phyloP scores from a whole-genome alignment of 2,329 filamentous ascomycete genomes.

The Microsporum canis region DNA sequence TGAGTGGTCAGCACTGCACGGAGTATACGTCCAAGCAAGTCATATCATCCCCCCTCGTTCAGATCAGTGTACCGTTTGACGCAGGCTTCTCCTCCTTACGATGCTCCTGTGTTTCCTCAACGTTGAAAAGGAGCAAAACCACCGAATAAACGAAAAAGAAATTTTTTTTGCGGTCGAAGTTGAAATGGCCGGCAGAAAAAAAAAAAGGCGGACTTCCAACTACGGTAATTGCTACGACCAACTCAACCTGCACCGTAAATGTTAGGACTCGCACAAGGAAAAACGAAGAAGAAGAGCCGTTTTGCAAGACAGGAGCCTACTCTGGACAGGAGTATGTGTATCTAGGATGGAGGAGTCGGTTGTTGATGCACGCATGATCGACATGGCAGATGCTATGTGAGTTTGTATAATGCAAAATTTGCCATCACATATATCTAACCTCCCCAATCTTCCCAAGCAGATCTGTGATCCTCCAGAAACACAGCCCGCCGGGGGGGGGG shows the following conservation, averaged over 20 bases:
- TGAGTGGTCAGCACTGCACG: background rate
- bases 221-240: background rate
- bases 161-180: background rate
- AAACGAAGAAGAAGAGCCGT: background rate
- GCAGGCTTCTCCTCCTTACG: background rate
- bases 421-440: background rate
- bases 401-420: background rate
- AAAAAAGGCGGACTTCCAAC: background rate
- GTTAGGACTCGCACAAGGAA: background rate
- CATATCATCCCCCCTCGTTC: background rate
- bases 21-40: background rate
- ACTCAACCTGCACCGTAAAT: background rate
- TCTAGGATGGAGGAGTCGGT: background rate
- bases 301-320: background rate
- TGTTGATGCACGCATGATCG: background rate
- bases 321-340: background rate
- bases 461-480: constrained; percentile 3
- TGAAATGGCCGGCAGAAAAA: background rate
- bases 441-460: background rate
- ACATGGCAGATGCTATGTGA: background rate
- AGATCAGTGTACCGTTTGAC: background rate
- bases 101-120: background rate
- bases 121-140: background rate
- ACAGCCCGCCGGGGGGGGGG: background rate
- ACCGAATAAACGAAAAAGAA: background rate